Evolutionary conservation across 352 stramenopile species (phyloP).

Genomic region (Aphanomyces euteiches): DNA sequence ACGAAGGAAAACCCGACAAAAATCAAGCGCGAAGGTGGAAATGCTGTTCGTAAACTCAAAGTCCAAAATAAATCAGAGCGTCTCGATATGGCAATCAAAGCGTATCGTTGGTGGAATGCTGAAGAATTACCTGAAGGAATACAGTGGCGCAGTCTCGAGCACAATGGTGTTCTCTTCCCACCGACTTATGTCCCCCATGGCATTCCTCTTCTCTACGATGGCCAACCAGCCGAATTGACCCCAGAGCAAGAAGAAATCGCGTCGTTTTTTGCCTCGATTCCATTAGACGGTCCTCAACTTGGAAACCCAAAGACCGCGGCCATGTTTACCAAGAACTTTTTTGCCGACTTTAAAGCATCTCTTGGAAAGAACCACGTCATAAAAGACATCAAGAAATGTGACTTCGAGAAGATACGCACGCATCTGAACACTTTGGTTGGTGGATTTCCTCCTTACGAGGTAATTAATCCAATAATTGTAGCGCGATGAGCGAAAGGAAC

Average conservation of each 20-base stretch:
- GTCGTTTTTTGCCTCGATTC: slow-evolving; percentile 94
- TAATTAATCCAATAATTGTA: slow-evolving; percentile 32
- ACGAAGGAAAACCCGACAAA: slow-evolving; percentile 19
- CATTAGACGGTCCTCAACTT: slow-evolving; percentile 96
- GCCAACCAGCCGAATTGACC: slow-evolving; percentile 91
- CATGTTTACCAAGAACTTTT: slow-evolving; percentile 99
- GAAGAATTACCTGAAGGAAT: slow-evolving; percentile 90
- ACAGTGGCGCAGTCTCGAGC: slow-evolving; percentile 99
- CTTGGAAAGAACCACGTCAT: slow-evolving; percentile 93
- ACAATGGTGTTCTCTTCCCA: slow-evolving; percentile 98
- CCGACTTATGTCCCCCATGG: slow-evolving; percentile 94
- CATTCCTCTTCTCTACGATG: slow-evolving; percentile 94
- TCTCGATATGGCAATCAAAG: slow-evolving; percentile 96
- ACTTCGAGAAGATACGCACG: slow-evolving; percentile 94
- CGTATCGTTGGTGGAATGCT: slow-evolving; percentile 99
- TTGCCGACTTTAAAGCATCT: slow-evolving; percentile 87
- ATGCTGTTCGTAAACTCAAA: slow-evolving; percentile 84
- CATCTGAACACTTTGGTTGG: slow-evolving; percentile 83
- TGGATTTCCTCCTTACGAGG: not conserved
- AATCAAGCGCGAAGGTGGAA: slow-evolving; percentile 31
- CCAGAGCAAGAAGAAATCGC: slow-evolving; percentile 93
- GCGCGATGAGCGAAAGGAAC: slow-evolving; percentile 92
- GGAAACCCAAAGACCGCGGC: slow-evolving; percentile 94
- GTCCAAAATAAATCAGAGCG: slow-evolving; percentile 91
- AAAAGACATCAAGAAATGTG: slow-evolving; percentile 94